Base-by-base conservation (phyloP, 2,329 filamentous ascomycete genomes). In the Nothophoma quercina region DNA sequence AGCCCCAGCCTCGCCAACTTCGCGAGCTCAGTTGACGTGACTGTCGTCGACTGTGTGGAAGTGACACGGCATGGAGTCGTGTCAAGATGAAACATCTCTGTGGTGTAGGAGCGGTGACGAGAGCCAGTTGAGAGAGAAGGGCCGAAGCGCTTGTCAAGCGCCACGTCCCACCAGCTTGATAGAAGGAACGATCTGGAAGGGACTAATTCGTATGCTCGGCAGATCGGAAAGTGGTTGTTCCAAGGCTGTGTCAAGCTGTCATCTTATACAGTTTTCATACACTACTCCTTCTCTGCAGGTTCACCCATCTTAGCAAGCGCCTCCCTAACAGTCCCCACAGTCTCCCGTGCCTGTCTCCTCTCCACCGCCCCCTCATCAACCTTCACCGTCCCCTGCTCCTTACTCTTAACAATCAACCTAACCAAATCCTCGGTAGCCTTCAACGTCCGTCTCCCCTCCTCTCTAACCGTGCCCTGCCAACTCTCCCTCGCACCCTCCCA, bases 391-490 rank as follows among this genome's bases (percentile, higher is more conserved):
- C 70, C 65, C 32, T 70, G 74, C 26, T 78, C 80, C 13, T 76
- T 78, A 13, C 78, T 71, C 6, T 69, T 70, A 3, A 86, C 77
- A 15, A 83, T 65, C 25, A 65, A 60, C 22, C 78, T 75, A 46
- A 86, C 72, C 12, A 74, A 62, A 16, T 78, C 75, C 62, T 87
- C 84, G 0, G 83, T 82, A 19, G 78, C 74, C 50, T 77, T 79
- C 26, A 88, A 68, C 2, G 82, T 80, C n/a, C 75, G 74, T 35
- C 84, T 74, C 2, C 84, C 85, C 57, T 85, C 80, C 59, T 87
- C 85, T 43, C 79, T 77, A 2, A 85, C 75, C 23, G 80, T 78
- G 1, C 73, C 73, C 54, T 82, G 78, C 77, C 85, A 86, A 15
- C 68, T 73, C 12, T 73, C 72, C 32, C 83, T 77, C 13, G 81